Evolutionary conservation across 164 flowering plant species (phyloP).

Genomic region (Vitis cinerea): DNA sequence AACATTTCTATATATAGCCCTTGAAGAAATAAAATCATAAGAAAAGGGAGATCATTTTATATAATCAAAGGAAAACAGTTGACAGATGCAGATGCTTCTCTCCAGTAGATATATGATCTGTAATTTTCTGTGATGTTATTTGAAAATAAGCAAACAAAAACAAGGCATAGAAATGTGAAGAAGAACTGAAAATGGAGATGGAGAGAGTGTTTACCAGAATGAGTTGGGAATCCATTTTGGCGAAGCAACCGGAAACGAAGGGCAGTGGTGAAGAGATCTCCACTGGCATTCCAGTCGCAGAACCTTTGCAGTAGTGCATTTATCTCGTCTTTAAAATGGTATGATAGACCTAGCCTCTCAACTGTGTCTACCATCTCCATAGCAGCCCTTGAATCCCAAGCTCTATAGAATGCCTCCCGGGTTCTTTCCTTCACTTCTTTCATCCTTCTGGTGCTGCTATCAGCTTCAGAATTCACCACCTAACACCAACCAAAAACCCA

Average conservation of each 20-base stretch:
- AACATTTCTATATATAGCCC: background rate
- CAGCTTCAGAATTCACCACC: background rate
- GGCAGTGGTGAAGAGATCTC: slow-evolving; percentile 6
- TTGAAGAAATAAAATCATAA: too few species aligned
- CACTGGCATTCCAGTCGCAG: too few species aligned
- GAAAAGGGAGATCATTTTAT: too few species aligned
- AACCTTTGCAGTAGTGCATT: background rate
- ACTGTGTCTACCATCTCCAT: slow-evolving; percentile 9
- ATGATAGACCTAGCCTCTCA: slow-evolving; percentile 11
- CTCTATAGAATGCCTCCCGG: background rate
- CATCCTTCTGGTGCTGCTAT: background rate
- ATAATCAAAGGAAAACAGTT: too few species aligned
- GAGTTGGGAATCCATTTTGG: slow-evolving; percentile 1
- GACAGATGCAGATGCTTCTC: too few species aligned
- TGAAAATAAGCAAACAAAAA: background rate
- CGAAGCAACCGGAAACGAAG: slow-evolving; percentile 12
- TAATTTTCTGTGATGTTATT: background rate
- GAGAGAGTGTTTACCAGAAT: slow-evolving; percentile 1
- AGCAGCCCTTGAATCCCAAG: slow-evolving; percentile 5
- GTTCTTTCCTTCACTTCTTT: background rate
- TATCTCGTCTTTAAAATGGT: slow-evolving; percentile 16
- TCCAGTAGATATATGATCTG: too few species aligned
- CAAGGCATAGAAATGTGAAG: background rate
- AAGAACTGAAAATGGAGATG: background rate
- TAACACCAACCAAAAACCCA: background rate